Evolutionary conservation across 1,139 yeast species (phyloP).

Genomic region (Debaryomyces coudertii): DNA sequence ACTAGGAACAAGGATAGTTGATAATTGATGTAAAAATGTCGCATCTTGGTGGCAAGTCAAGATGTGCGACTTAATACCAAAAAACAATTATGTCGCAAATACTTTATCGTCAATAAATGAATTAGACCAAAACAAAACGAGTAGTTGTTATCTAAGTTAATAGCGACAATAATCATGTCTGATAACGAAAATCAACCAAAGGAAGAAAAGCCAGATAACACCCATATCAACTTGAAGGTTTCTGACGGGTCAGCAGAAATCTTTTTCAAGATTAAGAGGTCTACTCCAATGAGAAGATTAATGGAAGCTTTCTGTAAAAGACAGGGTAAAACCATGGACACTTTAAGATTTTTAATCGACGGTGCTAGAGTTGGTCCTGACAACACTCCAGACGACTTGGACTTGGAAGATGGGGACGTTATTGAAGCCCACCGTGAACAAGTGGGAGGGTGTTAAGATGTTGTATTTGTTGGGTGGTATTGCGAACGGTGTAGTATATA

Average conservation of each 20-base stretch:
- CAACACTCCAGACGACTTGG: slow-evolving; percentile 90
- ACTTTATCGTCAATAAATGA: slow-evolving; percentile 1
- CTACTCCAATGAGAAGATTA: slow-evolving; percentile 89
- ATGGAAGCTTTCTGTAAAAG: slow-evolving; percentile 99
- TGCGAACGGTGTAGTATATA: neutral
- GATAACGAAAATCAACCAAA: slow-evolving; percentile 45
- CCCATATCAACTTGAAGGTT: slow-evolving; percentile 90
- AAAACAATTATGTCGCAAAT: slow-evolving; percentile 7
- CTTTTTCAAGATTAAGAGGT: slow-evolving; percentile 90
- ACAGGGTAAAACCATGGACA: slow-evolving; percentile 85
- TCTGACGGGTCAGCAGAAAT: slow-evolving; percentile 93
- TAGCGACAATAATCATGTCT: slow-evolving; percentile 26
- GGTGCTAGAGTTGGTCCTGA: slow-evolving; percentile 89
- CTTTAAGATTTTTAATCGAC: slow-evolving; percentile 87
- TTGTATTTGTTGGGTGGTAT: neutral
- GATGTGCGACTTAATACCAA: slow-evolving; percentile 9
- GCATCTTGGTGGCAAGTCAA: slow-evolving; percentile 1
- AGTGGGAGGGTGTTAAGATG: slow-evolving; percentile 56
- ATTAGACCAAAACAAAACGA: neutral
- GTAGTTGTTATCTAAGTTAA: slow-evolving; percentile 3
- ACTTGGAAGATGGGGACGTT: slow-evolving; percentile 92
- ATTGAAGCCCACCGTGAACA: slow-evolving; percentile 99
- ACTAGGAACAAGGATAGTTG: neutral
- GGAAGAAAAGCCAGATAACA: slow-evolving; percentile 63
- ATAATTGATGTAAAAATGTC: slow-evolving; percentile 7